These are phyloP conservation scores for Warburgia ugandensis DNA, from an alignment of 164 flowering plant species.

Conservation along the genomic window DNA sequence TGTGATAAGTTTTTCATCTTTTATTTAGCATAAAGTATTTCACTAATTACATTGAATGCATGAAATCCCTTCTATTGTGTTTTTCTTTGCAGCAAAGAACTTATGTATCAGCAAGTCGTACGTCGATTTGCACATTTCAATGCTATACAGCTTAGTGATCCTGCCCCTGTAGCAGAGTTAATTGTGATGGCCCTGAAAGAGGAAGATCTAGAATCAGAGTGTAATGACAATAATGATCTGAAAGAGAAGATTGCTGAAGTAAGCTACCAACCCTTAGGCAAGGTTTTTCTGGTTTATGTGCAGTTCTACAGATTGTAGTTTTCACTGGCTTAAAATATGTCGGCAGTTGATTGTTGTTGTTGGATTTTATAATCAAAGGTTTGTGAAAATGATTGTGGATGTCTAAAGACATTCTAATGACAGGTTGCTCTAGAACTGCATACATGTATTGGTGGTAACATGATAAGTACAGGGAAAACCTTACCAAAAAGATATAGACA, in stretches of 20 bases:
- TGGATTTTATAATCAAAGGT: neutral
- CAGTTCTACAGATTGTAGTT: no score
- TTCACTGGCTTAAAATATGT: no score
- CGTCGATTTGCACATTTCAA: constrained; percentile 91
- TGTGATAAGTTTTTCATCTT: no score
- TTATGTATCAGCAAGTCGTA: constrained; percentile 94
- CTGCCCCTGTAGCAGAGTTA: constrained; percentile 62
- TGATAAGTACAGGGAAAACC: no score
- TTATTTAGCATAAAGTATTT: no score
- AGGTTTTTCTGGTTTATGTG: neutral
- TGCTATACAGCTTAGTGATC: constrained; percentile 88
- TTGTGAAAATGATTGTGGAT: neutral
- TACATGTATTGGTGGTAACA: no score
- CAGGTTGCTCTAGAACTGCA: no score
- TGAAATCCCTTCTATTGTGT: constrained; percentile 1
- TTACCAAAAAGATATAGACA: no score
- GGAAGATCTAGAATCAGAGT: constrained; percentile 57
- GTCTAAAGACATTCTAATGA: neutral
- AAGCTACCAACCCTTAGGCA: constrained; percentile 14
- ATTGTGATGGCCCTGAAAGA: constrained; percentile 79
- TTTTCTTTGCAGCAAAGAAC: constrained; percentile 72
- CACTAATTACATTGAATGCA: neutral
- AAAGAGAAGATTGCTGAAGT: constrained; percentile 83
- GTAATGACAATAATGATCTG: constrained; percentile 52
- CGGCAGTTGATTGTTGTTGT: neutral